Evolutionary conservation across 805 yeast genomes (phyloP).

Genomic region (Candida chauliodis): DNA sequence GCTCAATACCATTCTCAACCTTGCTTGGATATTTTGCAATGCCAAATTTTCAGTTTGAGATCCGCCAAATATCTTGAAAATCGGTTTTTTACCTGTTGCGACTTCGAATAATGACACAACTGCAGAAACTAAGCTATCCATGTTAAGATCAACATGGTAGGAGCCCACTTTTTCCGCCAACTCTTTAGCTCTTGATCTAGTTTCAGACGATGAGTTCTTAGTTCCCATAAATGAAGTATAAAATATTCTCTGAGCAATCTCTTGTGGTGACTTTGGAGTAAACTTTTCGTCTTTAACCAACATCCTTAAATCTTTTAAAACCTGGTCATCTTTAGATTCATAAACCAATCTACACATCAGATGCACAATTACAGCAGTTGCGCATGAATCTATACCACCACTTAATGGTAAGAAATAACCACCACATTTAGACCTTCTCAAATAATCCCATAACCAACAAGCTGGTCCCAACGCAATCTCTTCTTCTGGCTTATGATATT

Average conservation of each 20-base stretch:
- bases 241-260: conserved; percentile 71
- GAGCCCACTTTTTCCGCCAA: conserved; percentile 77
- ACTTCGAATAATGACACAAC: conserved; percentile 75
- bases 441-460: conserved; percentile 98
- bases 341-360: conserved; percentile 90
- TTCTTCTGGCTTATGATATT: conserved; percentile 83
- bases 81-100: conserved; percentile 86
- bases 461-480: conserved; percentile 99
- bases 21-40: conserved; percentile 93
- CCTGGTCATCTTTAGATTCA: conserved; percentile 60
- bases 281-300: conserved; percentile 61
- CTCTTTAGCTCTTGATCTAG: conserved; percentile 76
- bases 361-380: conserved; percentile 90
- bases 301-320: conserved; percentile 67
- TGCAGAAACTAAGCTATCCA: conserved; percentile 79
- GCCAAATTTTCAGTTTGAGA: conserved; percentile 88
- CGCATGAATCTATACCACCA: conserved; percentile 98
- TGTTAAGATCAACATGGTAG: conserved; percentile 86
- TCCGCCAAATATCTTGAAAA: conserved; percentile 92
- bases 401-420: conserved; percentile 92
- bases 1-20: conserved; percentile 90
- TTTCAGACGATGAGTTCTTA: conserved; percentile 82
- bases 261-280: conserved; percentile 71
- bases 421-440: conserved; percentile 83
- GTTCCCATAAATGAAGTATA: conserved; percentile 97